phyloP scores from a whole-genome alignment of 2,329 filamentous ascomycete species.

The Mycogone perniciosa region DNA sequence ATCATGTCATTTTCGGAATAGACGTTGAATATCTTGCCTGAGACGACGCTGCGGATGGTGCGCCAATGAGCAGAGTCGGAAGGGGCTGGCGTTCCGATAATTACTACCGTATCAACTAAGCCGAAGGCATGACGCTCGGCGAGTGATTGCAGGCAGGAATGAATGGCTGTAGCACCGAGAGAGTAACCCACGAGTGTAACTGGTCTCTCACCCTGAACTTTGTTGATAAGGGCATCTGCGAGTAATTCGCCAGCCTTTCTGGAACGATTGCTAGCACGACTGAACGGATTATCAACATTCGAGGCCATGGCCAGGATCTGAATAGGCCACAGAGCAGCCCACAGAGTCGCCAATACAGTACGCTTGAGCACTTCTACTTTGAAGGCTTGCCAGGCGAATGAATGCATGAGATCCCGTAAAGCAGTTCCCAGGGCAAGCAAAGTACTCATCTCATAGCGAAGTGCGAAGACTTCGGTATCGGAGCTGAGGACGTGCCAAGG shows the following conservation, averaged over 20 bases:
- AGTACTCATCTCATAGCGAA: slow-evolving; percentile 75
- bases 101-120: slow-evolving; percentile 72
- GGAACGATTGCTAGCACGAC: slow-evolving; percentile 65
- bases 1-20: slow-evolving; percentile 85
- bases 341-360: slow-evolving; percentile 61
- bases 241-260: slow-evolving; percentile 76
- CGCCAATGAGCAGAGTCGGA: slow-evolving; percentile 69
- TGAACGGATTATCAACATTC: slow-evolving; percentile 76
- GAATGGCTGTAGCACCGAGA: slow-evolving; percentile 74
- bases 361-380: slow-evolving; percentile 69
- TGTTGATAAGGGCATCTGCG: slow-evolving; percentile 76
- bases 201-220: slow-evolving; percentile 72
- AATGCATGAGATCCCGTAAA: slow-evolving; percentile 64
- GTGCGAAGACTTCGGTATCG: slow-evolving; percentile 73
- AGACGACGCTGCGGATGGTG: slow-evolving; percentile 68
- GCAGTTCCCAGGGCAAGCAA: slow-evolving; percentile 70
- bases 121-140: slow-evolving; percentile 77
- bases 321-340: slow-evolving; percentile 64
- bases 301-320: slow-evolving; percentile 59
- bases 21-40: slow-evolving; percentile 78
- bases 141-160: slow-evolving; percentile 69
- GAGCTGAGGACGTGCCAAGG: slow-evolving; percentile 72
- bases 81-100: slow-evolving; percentile 76
- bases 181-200: slow-evolving; percentile 79
- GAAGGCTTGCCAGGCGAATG: slow-evolving; percentile 67